Conservation (phyloP, 2,329 filamentous ascomycete species). For the Didymella arachidicola region DNA sequence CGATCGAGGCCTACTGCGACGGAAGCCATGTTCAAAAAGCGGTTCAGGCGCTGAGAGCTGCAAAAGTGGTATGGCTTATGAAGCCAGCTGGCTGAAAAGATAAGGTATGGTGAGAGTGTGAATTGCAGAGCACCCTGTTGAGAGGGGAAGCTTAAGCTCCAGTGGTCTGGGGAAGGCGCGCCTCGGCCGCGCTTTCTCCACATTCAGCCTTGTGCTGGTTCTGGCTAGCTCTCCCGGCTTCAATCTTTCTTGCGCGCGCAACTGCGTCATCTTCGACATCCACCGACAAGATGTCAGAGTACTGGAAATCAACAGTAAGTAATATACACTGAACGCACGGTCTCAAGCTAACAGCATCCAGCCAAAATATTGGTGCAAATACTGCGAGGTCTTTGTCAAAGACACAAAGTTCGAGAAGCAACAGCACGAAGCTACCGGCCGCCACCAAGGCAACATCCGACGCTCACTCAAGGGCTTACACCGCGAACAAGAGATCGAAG, state of each 20-base stretch:
- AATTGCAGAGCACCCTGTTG: conserved; percentile 16
- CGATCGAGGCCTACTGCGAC: conserved; percentile 22
- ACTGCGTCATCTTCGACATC: conserved; percentile 17
- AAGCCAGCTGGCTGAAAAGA: conserved; percentile 1
- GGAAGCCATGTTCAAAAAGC: conserved; percentile 13
- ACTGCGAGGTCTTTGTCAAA: conserved; percentile 88
- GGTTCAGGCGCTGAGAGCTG: neutral
- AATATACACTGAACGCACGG: neutral
- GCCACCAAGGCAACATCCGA: conserved; percentile 85
- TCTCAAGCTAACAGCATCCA: conserved; percentile 38
- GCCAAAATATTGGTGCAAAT: conserved; percentile 97
- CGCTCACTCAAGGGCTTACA: conserved; percentile 90
- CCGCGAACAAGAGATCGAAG: conserved; percentile 79
- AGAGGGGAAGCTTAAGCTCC: conserved; percentile 5
- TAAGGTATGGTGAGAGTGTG: conserved; percentile 10
- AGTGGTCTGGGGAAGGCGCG: conserved; percentile 11
- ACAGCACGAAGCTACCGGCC: conserved; percentile 87
- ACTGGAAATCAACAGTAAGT: conserved; percentile 91
- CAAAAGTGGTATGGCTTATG: neutral
- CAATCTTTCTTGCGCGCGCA: conserved; percentile 12
- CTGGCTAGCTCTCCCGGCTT: conserved; percentile 12
- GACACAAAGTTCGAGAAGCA: conserved; percentile 89
- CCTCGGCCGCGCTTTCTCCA: conserved; percentile 15
- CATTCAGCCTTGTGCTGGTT: conserved; percentile 14
- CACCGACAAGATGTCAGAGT: conserved; percentile 79